Base-by-base conservation (phyloP, 2,329 filamentous ascomycete genomes). In the Ophiocordyceps sinensis region DNA sequence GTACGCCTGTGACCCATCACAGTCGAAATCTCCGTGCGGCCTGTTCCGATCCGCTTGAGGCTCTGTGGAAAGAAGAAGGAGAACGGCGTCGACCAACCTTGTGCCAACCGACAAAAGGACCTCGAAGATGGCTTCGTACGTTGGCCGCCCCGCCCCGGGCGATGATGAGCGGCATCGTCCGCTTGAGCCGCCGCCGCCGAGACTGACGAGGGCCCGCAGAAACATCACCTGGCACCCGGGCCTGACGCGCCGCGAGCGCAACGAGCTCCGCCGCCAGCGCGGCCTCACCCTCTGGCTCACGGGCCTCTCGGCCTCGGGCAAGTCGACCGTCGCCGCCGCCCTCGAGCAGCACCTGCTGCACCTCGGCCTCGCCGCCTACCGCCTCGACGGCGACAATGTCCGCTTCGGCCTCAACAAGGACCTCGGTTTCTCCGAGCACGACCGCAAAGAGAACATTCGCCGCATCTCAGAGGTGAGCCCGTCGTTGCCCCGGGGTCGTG, bases 211-310 rank as follows among this genome's bases (percentile, higher is more conserved):
- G 19, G 19, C 23, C 3, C 23, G 9, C 58, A 91, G 85, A 61
- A 91, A 91, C 73, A 89, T 91, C 62, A 89, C 84, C 62, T 91
- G 85, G 85, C 85, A 91, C 70, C 71, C 79, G 9, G 84, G 82
- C 47, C 80, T 91, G 58, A 82, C 82, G 42, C 82, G 84, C 64
- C 63, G 68, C 47, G 85, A 91, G 73, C 83, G 85, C 63, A 80
- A 76, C 63, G 60, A 71, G 50, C 67, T 76, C 52, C 85, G 86
- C 64, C 77, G 80, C 62, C 91, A 98, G 65, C 76, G 77, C 51
- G 91, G 91, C 59, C 82, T 93, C 61, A 98, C 91, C 43, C 81
- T 98, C 66, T 98, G 91, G 91, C 84, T 98, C 59, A 98, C 91
- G 1, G 91, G 91, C 41, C 84, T 98, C 49, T 94, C 85, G 31